Percentiles rank a stretch among this genome's conserved stretches.
phyloP scores from a whole-genome alignment of 139 green algal species.

The Nannochloris sp. region DNA sequence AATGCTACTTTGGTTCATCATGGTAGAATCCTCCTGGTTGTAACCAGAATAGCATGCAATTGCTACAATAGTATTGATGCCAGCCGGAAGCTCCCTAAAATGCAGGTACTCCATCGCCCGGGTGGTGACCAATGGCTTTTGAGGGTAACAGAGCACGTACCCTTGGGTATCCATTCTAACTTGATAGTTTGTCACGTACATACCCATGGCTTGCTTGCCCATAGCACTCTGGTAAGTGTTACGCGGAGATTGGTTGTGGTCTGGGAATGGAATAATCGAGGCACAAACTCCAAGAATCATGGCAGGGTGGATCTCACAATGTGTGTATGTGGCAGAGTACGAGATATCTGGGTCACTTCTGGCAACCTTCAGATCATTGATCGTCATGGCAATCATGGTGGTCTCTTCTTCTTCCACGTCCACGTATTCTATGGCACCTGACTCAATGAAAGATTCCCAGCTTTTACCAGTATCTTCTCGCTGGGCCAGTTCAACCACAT shows the following conservation, averaged over 20 bases:
- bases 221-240: conserved; percentile 95
- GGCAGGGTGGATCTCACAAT: conserved; percentile 96
- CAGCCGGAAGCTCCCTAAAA: conserved; percentile 73
- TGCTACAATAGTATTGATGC: conserved; percentile 91
- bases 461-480: conserved; percentile 31
- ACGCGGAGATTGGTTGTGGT: conserved; percentile 97
- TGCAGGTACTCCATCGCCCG: conserved; percentile 81
- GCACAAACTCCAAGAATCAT: conserved; percentile 98
- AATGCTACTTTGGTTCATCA: conserved; percentile 94
- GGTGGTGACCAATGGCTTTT: conserved; percentile 93
- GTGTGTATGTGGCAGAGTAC: conserved; percentile 82
- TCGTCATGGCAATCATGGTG: conserved; percentile 97
- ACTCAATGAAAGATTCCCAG: conserved; percentile 53
- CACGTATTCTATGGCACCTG: conserved; percentile 64
- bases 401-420: conserved; percentile 94
- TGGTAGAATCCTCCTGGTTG: conserved; percentile 98
- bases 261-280: conserved; percentile 97
- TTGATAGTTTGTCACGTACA: conserved; percentile 86
- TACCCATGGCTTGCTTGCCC: conserved; percentile 94
- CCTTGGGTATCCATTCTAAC: conserved; percentile 67
- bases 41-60: conserved; percentile 96
- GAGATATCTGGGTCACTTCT: conserved; percentile 17
- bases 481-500: conserved; percentile 54
- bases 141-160: conserved; percentile 94
- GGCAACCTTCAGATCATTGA: conserved; percentile 58